Evolutionary conservation across 2,329 filamentous ascomycete species (phyloP).

Genomic region (Ilyonectria sp.): DNA sequence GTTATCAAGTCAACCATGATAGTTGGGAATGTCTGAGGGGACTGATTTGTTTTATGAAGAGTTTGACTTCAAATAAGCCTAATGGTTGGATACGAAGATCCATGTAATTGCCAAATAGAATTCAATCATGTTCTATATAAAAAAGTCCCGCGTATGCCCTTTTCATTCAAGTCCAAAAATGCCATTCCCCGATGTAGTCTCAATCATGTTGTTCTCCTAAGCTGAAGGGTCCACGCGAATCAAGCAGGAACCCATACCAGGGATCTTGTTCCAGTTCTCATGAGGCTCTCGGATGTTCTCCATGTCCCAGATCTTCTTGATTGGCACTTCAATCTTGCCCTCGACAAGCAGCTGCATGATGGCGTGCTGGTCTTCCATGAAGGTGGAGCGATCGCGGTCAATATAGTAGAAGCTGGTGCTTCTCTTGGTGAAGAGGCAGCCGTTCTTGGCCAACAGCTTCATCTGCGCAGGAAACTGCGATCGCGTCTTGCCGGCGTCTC

Average conservation of each 20-base stretch:
- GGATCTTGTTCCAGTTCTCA: slow-evolving; percentile 52
- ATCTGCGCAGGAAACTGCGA: slow-evolving; percentile 50
- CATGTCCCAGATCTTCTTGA: slow-evolving; percentile 59
- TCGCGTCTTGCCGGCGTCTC: slow-evolving; percentile 50
- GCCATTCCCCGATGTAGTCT: not conserved
- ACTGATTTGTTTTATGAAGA: not conserved
- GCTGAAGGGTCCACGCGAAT: slow-evolving; percentile 45
- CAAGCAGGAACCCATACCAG: slow-evolving; percentile 55
- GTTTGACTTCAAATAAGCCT: not conserved
- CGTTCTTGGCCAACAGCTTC: slow-evolving; percentile 54
- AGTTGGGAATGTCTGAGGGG: not conserved
- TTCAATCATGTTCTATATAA: not conserved
- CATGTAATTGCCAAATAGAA: not conserved
- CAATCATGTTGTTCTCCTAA: not conserved
- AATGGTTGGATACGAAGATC: not conserved
- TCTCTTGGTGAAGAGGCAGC: slow-evolving; percentile 47
- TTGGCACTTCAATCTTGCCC: slow-evolving; percentile 53
- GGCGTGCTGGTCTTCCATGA: slow-evolving; percentile 48
- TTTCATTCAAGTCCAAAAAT: not conserved
- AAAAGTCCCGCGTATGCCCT: not conserved
- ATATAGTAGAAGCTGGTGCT: slow-evolving; percentile 56
- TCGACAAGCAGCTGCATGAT: slow-evolving; percentile 51
- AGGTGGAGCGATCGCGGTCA: slow-evolving; percentile 52
- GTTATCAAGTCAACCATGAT: not conserved
- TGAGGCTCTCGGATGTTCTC: slow-evolving; percentile 58